Evolutionary conservation across 2,329 filamentous ascomycete genomes (phyloP).

Genomic region (Cladosporium colombiae): DNA sequence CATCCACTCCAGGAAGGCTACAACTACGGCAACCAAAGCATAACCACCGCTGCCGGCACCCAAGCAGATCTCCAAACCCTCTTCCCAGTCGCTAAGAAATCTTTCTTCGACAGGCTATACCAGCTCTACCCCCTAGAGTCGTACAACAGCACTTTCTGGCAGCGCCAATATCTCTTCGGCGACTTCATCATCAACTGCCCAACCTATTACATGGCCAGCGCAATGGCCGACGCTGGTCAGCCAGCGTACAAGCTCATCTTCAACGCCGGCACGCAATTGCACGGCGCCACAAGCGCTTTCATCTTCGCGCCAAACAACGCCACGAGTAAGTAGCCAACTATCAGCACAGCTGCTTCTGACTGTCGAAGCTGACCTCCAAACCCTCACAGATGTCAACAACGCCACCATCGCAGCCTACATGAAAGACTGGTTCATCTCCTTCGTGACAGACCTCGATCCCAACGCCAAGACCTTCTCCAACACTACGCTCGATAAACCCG

Average conservation of each 20-base stretch:
- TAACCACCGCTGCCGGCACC: slow-evolving; percentile 33
- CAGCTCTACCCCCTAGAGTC: slow-evolving; percentile 40
- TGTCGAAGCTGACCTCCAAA: not conserved
- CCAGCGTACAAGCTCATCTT: slow-evolving; percentile 40
- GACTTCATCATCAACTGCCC: slow-evolving; percentile 47
- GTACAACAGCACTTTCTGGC: slow-evolving; percentile 42
- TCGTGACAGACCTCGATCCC: slow-evolving; percentile 38
- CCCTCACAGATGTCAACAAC: slow-evolving; percentile 31
- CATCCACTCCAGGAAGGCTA: slow-evolving; percentile 35
- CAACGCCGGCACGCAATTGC: slow-evolving; percentile 38
- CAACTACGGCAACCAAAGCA: slow-evolving; percentile 37
- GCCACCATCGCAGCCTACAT: slow-evolving; percentile 37
- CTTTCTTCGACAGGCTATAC: slow-evolving; percentile 44
- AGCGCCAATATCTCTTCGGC: slow-evolving; percentile 43
- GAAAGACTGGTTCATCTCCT: slow-evolving; percentile 39
- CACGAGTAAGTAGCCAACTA: not conserved
- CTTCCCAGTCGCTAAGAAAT: slow-evolving; percentile 39
- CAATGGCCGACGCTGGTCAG: slow-evolving; percentile 30
- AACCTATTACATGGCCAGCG: slow-evolving; percentile 42
- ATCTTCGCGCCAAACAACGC: slow-evolving; percentile 20
- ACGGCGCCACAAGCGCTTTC: slow-evolving; percentile 34
- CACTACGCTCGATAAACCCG: slow-evolving; percentile 30
- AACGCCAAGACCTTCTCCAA: slow-evolving; percentile 26
- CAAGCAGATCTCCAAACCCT: slow-evolving; percentile 34
- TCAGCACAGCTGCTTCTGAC: not conserved